Conservation (phyloP, 306 rosid species). For the Pterocarpus macrocarpus region DNA sequence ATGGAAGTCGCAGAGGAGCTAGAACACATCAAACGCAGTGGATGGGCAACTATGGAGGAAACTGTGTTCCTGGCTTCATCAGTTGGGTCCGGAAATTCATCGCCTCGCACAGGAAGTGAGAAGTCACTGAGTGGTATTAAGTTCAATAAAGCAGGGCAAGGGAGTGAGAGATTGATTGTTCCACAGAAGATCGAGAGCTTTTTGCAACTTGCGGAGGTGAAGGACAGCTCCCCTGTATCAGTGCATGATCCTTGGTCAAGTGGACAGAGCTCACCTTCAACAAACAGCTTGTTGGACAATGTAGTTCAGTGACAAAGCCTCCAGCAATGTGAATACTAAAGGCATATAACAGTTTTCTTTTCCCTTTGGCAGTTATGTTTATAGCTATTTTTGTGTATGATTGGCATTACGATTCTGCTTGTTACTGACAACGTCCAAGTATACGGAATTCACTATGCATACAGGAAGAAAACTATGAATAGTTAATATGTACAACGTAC, state of each 20-base stretch:
- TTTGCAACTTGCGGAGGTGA: slow-evolving; percentile 58
- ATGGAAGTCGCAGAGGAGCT: slow-evolving; percentile 94
- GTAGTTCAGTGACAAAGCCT: slow-evolving; percentile 59
- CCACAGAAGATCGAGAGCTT: slow-evolving; percentile 50
- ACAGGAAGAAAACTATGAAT: slow-evolving; percentile 35
- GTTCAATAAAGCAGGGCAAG: slow-evolving; percentile 51
- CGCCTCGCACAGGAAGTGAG: slow-evolving; percentile 66
- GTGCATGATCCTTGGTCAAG: slow-evolving; percentile 95
- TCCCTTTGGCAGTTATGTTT: slow-evolving; percentile 1
- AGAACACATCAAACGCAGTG: slow-evolving; percentile 74
- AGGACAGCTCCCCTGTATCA: slow-evolving; percentile 87
- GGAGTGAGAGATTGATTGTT: slow-evolving; percentile 67
- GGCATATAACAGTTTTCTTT: slow-evolving; percentile 29
- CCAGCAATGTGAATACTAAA: slow-evolving; percentile 47
- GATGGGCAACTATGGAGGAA: slow-evolving; percentile 87
- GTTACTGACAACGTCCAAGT: slow-evolving; percentile 36
- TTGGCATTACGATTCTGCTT: slow-evolving; percentile 37
- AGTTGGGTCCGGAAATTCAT: slow-evolving; percentile 68
- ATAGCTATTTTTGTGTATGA: slow-evolving; percentile 36
- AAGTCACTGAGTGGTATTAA: slow-evolving; percentile 53
- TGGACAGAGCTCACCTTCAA: slow-evolving; percentile 91
- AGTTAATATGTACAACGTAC: slow-evolving; percentile 13
- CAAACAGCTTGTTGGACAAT: slow-evolving; percentile 87
- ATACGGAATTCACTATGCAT: slow-evolving; percentile 28
- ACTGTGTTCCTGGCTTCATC: slow-evolving; percentile 65